Percentiles rank a stretch among this genome's conserved stretches.
Evolutionary conservation across 345 rosid genomes (phyloP).

Genomic region (Toxicodendron radicans): DNA sequence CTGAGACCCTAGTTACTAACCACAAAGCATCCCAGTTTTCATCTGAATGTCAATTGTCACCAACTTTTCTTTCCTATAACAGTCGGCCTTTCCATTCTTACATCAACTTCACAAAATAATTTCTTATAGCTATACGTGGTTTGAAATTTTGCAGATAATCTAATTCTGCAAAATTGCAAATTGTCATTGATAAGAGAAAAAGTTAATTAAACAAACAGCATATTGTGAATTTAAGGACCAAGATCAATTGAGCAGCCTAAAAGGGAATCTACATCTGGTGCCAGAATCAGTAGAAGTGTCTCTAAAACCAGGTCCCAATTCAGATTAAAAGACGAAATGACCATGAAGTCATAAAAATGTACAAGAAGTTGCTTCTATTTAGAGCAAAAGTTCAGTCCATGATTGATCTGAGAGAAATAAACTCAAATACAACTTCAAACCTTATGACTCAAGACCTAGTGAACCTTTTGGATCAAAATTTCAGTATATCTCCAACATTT

Average conservation of each 20-base stretch:
- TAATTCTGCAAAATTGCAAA: neutral
- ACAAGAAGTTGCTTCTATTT: neutral
- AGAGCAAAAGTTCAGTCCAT: slow-evolving; percentile 1
- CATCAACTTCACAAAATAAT: neutral
- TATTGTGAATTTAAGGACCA: neutral
- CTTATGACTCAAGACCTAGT: neutral
- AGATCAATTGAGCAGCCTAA: neutral
- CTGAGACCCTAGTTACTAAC: neutral
- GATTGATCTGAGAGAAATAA: neutral
- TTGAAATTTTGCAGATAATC: neutral
- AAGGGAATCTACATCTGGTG: neutral
- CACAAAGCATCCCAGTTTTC: neutral
- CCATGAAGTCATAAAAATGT: neutral
- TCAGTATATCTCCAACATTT: neutral
- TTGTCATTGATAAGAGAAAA: neutral
- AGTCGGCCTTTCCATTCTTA: neutral
- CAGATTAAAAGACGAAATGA: neutral
- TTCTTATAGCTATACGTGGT: neutral
- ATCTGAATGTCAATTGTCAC: neutral
- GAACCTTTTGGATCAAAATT: neutral
- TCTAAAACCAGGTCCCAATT: neutral
- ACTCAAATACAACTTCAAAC: neutral
- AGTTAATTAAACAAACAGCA: neutral
- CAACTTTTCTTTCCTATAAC: neutral
- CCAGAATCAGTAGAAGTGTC: neutral